Evolutionary conservation across 1,284 basidiomycete genomes (phyloP).

Genomic region (Coniophora puteana): DNA sequence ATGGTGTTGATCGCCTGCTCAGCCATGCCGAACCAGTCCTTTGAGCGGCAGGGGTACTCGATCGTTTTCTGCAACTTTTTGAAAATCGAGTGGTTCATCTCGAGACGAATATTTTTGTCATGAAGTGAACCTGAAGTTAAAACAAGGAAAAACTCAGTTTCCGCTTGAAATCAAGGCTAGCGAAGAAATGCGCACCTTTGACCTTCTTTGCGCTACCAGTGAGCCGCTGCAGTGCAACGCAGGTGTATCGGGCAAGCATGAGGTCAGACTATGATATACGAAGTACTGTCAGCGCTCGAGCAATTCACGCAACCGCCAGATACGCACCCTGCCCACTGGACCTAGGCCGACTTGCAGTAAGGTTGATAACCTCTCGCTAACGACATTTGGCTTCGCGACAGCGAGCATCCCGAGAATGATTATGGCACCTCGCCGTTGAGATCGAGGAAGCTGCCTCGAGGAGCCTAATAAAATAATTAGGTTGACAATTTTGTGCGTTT

Average conservation of each 20-base stretch:
- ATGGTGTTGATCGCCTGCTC: slow-evolving; percentile 97
- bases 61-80: slow-evolving; percentile 77
- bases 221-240: slow-evolving; percentile 87
- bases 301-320: not conserved
- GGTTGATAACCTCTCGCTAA: slow-evolving; percentile 85
- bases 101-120: slow-evolving; percentile 84
- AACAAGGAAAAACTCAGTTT: not conserved
- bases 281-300: slow-evolving; percentile 2
- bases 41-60: slow-evolving; percentile 74
- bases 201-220: slow-evolving; percentile 97
- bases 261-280: slow-evolving; percentile 64
- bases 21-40: slow-evolving; percentile 94
- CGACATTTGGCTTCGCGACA: slow-evolving; percentile 76
- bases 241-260: slow-evolving; percentile 90
- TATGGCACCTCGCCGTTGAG: slow-evolving; percentile 89
- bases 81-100: slow-evolving; percentile 90
- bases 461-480: slow-evolving; percentile 50
- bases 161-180: not conserved
- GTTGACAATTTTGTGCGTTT: not conserved
- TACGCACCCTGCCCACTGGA: slow-evolving; percentile 69
- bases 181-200: slow-evolving; percentile 61
- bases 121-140: slow-evolving; percentile 67
- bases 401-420: slow-evolving; percentile 97
- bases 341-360: slow-evolving; percentile 91
- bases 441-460: slow-evolving; percentile 68